These are phyloP conservation scores for Cystofilobasidium macerans DNA, from an alignment of 768 basidiomycete genomes.

Conservation along the genomic window DNA sequence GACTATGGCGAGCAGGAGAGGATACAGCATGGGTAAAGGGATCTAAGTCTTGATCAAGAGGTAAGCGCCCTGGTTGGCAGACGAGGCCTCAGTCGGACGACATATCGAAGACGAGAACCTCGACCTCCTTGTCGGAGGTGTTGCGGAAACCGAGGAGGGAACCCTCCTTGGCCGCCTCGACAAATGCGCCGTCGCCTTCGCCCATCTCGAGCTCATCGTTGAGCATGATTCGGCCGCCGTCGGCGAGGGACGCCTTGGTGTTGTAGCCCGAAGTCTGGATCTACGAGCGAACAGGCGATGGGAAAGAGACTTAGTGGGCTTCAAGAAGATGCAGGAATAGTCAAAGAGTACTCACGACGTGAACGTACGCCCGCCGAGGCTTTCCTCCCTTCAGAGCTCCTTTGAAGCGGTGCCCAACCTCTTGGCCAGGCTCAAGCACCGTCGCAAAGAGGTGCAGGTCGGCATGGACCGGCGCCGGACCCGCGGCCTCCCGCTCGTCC, in stretches of 20 bases:
- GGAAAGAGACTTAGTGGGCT: too few species aligned
- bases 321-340: neutral
- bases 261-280: conserved; percentile 76
- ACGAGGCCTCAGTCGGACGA: too few species aligned
- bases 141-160: conserved; percentile 48
- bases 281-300: neutral
- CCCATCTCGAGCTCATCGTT: conserved; percentile 48
- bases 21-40: too few species aligned
- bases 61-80: too few species aligned
- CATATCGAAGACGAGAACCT: conserved; percentile 42
- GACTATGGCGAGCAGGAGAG: too few species aligned
- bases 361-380: conserved; percentile 60
- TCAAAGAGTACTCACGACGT: conserved; percentile 42
- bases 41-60: too few species aligned
- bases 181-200: conserved; percentile 82
- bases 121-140: conserved; percentile 53
- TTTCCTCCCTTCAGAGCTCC: conserved; percentile 26
- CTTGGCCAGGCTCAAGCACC: conserved; percentile 51
- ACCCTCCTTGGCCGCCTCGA: conserved; percentile 47
- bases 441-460: conserved; percentile 60
- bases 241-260: conserved; percentile 35
- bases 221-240: conserved; percentile 53
- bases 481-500: conserved; percentile 53
- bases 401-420: conserved; percentile 47
- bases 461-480: conserved; percentile 57